Base-by-base conservation (phyloP, 225 moss, liverwort and hornwort genomes). In the Takakia lepidozioides region DNA sequence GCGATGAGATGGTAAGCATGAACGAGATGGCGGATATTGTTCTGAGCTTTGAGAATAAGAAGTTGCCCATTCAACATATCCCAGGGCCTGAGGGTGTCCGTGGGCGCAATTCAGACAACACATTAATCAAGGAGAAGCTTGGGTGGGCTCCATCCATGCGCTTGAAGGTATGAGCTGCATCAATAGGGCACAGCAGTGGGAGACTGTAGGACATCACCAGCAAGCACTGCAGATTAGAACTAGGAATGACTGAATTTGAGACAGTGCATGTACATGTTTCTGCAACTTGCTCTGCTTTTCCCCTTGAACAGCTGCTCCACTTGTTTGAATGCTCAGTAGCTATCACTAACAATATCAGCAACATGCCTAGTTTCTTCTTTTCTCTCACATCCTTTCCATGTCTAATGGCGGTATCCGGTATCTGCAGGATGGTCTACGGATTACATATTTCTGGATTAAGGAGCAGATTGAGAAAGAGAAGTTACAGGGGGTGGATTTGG, bases 1-100 rank as follows among this genome's bases (percentile, higher is more conserved):
- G 82, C 1, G 89, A 85, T 28, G 86, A 90, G 63, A 86, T 90
- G 89, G 86, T 90, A 23, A 74, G 71, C 63, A 83, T 90, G 89
- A 90, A 90, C 47, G 86, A 86, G 53, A 90, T 86, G 89, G 89
- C 85, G 0, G 89, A 76, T 36, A 80, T 78, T 19, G 80, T 90
- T n/a, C 69, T 86, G 2, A 24, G 74, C 38, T 86, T 90, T 7
- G 89, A 64, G 46, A 46, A 20, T 0, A 90, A 78, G 72, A 67
- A 77, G 23, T 65, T 77, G 16, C 77, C 86, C 1, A 90, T 86
- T 3, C 62, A 73, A 20, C 89, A 89, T 62, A 89, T 89, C 1
- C 74, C 79, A 0, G 85, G 89, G 5, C 89, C 85, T 0, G 89
- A 89, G 44, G 89, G 89, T 3, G 89, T 85, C 5, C 71, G 89